Evolutionary conservation across 2,329 filamentous ascomycete genomes (phyloP), one percentile per base, ranked within the genome.

Genomic region (Arthrobotrys entomopaga): DNA sequence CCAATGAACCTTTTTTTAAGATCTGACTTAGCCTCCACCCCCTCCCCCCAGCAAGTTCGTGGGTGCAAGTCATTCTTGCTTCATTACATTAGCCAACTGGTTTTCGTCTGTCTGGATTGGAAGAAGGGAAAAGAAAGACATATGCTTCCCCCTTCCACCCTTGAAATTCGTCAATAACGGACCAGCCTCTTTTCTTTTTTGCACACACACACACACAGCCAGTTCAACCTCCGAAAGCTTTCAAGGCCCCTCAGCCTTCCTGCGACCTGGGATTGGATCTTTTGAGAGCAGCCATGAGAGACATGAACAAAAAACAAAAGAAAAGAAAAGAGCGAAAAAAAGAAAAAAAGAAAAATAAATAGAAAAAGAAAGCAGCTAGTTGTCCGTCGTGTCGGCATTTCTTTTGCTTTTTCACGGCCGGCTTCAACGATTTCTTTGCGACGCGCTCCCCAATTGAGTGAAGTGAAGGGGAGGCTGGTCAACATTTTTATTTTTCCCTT

Each of bases 401-500:
- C n/a, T n/a, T 20, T 73, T 73, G 69, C 69, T 73, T 73, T 73
- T 73, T 73, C 42, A 40, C 61, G 63, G 53, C 61, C 59, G 66
- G 67, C 69, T 73, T 73, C 69, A 63, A 73, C 52, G 56, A 73
- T 73, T 76, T 72, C 74, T n/a, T n/a, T 77, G 75, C 75, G 72
- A 76, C 76, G 76, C 74, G 71, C 77, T 76, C 74, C 29, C 29
- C 77, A 48, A 77, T 76, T 76, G 70, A 77, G 73, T 56, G 76
- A 76, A 77, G 73, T 56, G 76, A 76, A 77, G 64, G 70, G 53
- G 74, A 63, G 76, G 69, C 63, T 73, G 69, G 69, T 63, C 49
- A 53, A 66, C n/a, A 34, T 56, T 50, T 69, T 66, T 52, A 57
- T 42, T 49, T 54, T 66, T 65, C 60, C 56, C 73, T 64, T 53